A percentile compares a stretch with the other conserved stretches of the same genome.
phyloP scores from a whole-genome alignment of 345 rosid genomes.

The Populus deltoides region DNA sequence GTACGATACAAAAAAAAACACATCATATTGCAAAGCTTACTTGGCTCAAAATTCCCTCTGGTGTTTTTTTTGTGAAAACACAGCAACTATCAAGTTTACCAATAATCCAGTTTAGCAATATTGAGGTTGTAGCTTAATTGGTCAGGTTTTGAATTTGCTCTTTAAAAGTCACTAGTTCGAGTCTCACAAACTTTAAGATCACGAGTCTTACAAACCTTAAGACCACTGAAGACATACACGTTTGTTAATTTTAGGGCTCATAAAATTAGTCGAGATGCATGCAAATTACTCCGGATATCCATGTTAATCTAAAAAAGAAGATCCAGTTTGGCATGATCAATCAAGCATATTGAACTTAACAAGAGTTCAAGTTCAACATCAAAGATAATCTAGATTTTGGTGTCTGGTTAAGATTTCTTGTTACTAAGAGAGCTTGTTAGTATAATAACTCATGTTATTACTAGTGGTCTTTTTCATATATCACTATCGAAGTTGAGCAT shows the following conservation, averaged over 20 bases:
- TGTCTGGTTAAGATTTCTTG: background rate
- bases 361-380: background rate
- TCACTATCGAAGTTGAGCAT: background rate
- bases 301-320: no score
- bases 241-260: fast-evolving
- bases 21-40: background rate
- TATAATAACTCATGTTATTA: background rate
- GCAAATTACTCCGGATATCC: no score
- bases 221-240: fast-evolving
- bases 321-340: fast-evolving
- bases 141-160: fast-evolving
- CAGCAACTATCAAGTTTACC: background rate
- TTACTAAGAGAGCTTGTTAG: background rate
- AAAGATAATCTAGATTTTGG: background rate
- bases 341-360: background rate
- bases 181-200: no score
- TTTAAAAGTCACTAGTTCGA: no score
- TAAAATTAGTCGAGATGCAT: no score
- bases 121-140: fast-evolving
- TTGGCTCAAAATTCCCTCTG: background rate
- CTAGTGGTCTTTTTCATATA: background rate
- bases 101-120: background rate
- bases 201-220: no score
- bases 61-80: background rate
- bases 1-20: background rate